Percentiles rank a stretch among this genome's conserved stretches.
phyloP scores from a whole-genome alignment of 2,329 filamentous ascomycete species.

The Pseudocercospora macadamiae region DNA sequence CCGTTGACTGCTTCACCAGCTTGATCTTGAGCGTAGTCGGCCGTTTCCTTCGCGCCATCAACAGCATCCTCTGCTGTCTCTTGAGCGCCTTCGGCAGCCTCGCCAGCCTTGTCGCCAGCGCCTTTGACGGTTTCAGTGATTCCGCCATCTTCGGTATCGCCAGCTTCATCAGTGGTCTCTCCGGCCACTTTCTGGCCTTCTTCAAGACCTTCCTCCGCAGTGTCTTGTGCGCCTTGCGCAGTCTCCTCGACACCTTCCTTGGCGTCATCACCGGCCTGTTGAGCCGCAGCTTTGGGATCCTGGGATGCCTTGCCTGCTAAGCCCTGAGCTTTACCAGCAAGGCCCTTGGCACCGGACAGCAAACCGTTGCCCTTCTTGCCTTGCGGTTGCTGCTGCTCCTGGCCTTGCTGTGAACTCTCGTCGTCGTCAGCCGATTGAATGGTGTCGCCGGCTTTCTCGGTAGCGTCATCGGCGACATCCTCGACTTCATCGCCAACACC shows the following conservation, averaged over 20 bases:
- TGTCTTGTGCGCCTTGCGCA: conserved; percentile 35
- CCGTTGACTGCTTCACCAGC: conserved; percentile 29
- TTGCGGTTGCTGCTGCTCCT: conserved; percentile 34
- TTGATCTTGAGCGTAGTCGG: conserved; percentile 33
- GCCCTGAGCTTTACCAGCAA: conserved; percentile 52
- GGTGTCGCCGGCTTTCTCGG: conserved; percentile 45
- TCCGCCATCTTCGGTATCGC: conserved; percentile 30
- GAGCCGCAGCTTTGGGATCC: conserved; percentile 38
- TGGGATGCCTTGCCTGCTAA: conserved; percentile 49
- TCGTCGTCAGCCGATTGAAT: conserved; percentile 39
- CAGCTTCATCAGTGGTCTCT: conserved; percentile 37
- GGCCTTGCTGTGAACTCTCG: conserved; percentile 31
- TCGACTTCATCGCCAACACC: conserved; percentile 40
- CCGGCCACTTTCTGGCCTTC: conserved; percentile 37
- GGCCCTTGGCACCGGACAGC: conserved; percentile 49
- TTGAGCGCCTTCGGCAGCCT: conserved; percentile 30
- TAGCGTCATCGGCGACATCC: conserved; percentile 46
- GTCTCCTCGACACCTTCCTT: conserved; percentile 41
- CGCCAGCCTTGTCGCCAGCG: conserved; percentile 28
- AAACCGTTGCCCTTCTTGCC: conserved; percentile 41
- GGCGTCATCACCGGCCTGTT: conserved; percentile 34
- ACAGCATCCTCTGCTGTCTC: conserved; percentile 24
- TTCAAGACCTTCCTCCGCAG: conserved; percentile 37
- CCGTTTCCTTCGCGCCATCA: conserved; percentile 31
- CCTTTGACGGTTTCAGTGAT: conserved; percentile 15